Percentiles rank a stretch among this genome's conserved stretches.
Conservation (phyloP, 352 stramenopile genomes). For the Pythium pyrilobum region DNA sequence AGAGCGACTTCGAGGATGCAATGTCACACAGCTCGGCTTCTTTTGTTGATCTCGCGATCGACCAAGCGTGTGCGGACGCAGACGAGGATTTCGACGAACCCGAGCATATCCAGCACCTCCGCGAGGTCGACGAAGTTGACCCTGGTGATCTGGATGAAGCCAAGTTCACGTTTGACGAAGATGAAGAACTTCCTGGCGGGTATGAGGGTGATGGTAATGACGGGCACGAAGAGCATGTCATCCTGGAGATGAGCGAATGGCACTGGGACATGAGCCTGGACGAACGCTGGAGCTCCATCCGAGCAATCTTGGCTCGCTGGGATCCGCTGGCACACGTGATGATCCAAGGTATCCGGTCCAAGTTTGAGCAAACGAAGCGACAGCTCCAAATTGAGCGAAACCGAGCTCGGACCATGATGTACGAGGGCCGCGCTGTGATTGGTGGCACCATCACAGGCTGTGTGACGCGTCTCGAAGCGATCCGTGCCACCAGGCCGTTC, state of each 20-base stretch:
- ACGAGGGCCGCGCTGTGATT: conserved; percentile 83
- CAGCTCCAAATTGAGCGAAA: conserved; percentile 57
- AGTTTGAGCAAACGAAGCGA: conserved; percentile 32
- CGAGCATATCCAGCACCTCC: conserved; percentile 78
- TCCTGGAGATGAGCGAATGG: conserved; percentile 36
- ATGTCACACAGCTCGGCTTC: conserved; percentile 22
- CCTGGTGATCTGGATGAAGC: conserved; percentile 23
- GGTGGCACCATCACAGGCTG: conserved; percentile 86
- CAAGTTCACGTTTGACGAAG: conserved; percentile 23
- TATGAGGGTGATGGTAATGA: not conserved
- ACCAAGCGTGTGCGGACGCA: conserved; percentile 19
- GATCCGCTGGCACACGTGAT: conserved; percentile 16
- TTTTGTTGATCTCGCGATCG: conserved; percentile 26
- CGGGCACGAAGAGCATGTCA: not conserved
- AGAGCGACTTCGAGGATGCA: conserved; percentile 7
- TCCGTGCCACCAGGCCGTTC: conserved; percentile 81
- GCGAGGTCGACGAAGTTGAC: conserved; percentile 71
- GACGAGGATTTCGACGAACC: conserved; percentile 73
- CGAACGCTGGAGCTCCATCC: conserved; percentile 46
- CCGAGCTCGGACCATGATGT: conserved; percentile 60
- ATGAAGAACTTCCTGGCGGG: conserved; percentile 2
- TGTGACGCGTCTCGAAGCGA: conserved; percentile 73
- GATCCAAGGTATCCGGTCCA: conserved; percentile 22
- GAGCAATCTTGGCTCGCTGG: conserved; percentile 25
- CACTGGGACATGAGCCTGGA: conserved; percentile 66